Percentiles rank a stretch among this genome's conserved stretches.
These are phyloP conservation scores for Neltuma alba DNA, from an alignment of 306 rosid genomes.

Conservation along the genomic window DNA sequence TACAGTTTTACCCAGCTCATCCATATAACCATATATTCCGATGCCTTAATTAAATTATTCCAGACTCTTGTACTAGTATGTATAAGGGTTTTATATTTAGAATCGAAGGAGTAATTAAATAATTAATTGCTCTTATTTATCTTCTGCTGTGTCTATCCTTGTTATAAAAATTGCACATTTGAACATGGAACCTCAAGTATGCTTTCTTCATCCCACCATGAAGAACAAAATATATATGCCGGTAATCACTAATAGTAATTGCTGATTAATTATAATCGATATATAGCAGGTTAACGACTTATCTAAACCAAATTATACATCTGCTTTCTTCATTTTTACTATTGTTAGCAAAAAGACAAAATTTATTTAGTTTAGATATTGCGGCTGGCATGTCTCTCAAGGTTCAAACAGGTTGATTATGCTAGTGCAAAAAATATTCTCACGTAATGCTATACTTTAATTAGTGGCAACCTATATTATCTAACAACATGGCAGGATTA, in stretches of 20 bases:
- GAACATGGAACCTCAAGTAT: not conserved
- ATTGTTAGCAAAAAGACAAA: too few species aligned
- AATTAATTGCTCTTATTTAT: not conserved
- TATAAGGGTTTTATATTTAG: too few species aligned
- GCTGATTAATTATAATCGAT: not conserved
- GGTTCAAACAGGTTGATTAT: constrained; percentile 23
- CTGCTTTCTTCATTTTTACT: not conserved
- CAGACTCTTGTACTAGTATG: too few species aligned
- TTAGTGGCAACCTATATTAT: not conserved
- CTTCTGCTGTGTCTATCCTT: not conserved
- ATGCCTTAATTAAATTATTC: not conserved
- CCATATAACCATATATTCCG: too few species aligned
- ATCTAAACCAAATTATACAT: not conserved
- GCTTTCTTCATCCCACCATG: not conserved
- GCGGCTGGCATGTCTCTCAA: not conserved
- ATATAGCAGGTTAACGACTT: too few species aligned
- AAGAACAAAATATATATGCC: not conserved
- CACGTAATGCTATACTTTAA: not conserved
- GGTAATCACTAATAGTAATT: not conserved
- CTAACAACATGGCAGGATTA: not conserved
- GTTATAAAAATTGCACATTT: not conserved
- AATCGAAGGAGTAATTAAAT: too few species aligned
- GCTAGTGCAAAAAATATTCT: not conserved
- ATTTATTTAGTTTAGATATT: not conserved
- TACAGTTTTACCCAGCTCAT: not conserved